phyloP scores from a whole-genome alignment of 495 filamentous ascomycete species.

The Xylaria telfairii region DNA sequence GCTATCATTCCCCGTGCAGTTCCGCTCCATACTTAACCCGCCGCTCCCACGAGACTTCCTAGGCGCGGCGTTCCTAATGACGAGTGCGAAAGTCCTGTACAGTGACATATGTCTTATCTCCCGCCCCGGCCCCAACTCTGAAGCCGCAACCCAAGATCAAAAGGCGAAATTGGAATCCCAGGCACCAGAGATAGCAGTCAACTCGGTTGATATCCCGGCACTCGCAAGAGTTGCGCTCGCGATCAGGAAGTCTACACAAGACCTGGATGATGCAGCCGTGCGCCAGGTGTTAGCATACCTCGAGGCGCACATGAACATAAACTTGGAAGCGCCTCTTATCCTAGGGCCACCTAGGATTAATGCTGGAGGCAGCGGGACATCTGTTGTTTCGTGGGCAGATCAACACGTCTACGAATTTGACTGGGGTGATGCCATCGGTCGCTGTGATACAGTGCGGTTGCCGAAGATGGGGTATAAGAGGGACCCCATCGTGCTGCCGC shows the following conservation, averaged over 20 bases:
- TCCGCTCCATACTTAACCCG: slow-evolving; percentile 31
- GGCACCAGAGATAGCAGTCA: not conserved
- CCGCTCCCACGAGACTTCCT: slow-evolving; percentile 31
- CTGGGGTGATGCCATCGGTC: slow-evolving; percentile 34
- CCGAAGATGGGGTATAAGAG: slow-evolving; percentile 31
- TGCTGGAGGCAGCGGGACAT: slow-evolving; percentile 56
- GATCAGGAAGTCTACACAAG: slow-evolving; percentile 16
- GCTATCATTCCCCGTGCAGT: slow-evolving; percentile 40
- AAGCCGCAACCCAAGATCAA: not conserved
- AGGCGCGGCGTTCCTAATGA: slow-evolving; percentile 40
- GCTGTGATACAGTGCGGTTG: slow-evolving; percentile 38
- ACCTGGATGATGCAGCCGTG: slow-evolving; percentile 29
- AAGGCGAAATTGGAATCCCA: not conserved
- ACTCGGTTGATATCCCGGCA: not conserved
- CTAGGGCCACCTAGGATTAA: slow-evolving; percentile 50
- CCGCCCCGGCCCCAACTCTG: not conserved
- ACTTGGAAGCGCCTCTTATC: slow-evolving; percentile 25
- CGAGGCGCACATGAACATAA: slow-evolving; percentile 14
- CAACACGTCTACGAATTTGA: slow-evolving; percentile 34
- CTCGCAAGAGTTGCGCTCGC: slow-evolving; percentile 15
- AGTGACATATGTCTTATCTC: slow-evolving; percentile 28
- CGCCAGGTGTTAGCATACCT: slow-evolving; percentile 28
- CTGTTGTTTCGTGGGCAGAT: slow-evolving; percentile 63
- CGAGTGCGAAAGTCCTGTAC: slow-evolving; percentile 25
- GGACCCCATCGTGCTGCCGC: slow-evolving; percentile 40